phyloP scores from a whole-genome alignment of 129 eudicot species.

The Pittosporum tobira region DNA sequence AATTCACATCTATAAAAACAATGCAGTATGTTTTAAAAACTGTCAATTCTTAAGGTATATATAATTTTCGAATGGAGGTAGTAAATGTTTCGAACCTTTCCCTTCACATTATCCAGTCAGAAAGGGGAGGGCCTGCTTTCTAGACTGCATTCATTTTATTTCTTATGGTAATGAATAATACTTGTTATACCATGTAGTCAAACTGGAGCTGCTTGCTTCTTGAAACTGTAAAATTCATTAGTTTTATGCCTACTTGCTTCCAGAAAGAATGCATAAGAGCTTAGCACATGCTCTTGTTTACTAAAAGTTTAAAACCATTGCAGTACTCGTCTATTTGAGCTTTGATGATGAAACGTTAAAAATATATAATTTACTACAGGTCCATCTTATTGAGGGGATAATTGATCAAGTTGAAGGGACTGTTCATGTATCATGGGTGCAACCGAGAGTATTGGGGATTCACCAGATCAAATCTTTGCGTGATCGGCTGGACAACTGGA shows the following conservation, averaged over 20 bases:
- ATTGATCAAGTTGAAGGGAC: slow-evolving; percentile 96
- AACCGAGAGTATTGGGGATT: slow-evolving; percentile 86
- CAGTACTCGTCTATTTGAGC: not conserved
- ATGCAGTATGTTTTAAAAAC: too few species aligned
- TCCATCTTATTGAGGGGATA: slow-evolving; percentile 86
- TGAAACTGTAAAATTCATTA: not conserved
- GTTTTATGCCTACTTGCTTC: too few species aligned
- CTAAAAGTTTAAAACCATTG: too few species aligned
- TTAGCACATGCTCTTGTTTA: not conserved
- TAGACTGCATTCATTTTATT: not conserved
- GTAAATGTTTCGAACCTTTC: not conserved
- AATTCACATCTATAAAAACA: too few species aligned
- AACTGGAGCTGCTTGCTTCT: not conserved
- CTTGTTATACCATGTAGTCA: not conserved
- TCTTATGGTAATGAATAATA: not conserved
- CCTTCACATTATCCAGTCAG: too few species aligned
- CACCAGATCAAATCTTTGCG: slow-evolving; percentile 75
- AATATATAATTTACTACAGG: slow-evolving; percentile 34
- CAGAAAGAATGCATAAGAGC: too few species aligned
- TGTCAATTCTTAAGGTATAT: too few species aligned
- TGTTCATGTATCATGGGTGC: slow-evolving; percentile 91
- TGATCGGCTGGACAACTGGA: slow-evolving; percentile 82
- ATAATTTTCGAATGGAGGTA: too few species aligned
- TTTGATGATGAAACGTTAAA: not conserved
- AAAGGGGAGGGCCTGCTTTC: too few species aligned